Percentiles rank a stretch among this genome's conserved stretches.
Evolutionary conservation across 192 early-diverging fungal genomes (phyloP).

Genomic region (Backusella luteola): DNA sequence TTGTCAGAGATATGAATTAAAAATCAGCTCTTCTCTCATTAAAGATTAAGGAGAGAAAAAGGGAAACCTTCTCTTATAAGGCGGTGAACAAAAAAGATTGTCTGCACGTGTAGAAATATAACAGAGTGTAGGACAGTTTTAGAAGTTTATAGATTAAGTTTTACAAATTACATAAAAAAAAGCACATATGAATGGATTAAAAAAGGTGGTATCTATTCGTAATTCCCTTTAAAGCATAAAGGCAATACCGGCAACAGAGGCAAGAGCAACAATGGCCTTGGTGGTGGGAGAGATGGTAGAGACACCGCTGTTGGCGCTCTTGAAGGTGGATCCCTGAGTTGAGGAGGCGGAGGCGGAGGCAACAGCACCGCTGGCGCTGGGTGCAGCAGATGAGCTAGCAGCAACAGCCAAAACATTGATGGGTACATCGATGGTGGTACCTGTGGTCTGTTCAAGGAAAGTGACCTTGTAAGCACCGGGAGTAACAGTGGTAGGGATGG

Average conservation of each 20-base stretch:
- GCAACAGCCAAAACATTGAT: conserved; percentile 24
- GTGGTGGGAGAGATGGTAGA: conserved; percentile 8
- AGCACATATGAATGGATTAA: background rate
- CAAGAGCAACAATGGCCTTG: conserved; percentile 24
- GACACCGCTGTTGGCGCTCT: conserved; percentile 14
- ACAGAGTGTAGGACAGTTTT: background rate
- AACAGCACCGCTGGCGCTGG: background rate
- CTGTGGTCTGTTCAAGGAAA: conserved; percentile 28
- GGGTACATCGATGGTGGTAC: conserved; percentile 24
- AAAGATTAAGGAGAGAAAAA: background rate
- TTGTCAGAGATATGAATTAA: background rate
- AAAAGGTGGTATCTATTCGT: background rate
- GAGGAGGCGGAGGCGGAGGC: background rate
- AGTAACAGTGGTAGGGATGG: conserved; percentile 24
- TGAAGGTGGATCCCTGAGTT: conserved; percentile 18
- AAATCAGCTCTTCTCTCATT: background rate
- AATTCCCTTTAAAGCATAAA: conserved; percentile 15
- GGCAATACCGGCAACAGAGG: conserved; percentile 29
- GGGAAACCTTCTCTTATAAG: background rate
- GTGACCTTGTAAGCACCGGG: conserved; percentile 35
- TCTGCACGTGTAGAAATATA: conserved; percentile 9
- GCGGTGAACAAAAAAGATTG: background rate
- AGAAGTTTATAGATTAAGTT: conserved; percentile 6
- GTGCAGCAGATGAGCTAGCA: conserved; percentile 3
- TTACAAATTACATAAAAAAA: background rate